Conservation (phyloP, 2,329 filamentous ascomycete genomes). For the Myriosclerotinia duriaeana region DNA sequence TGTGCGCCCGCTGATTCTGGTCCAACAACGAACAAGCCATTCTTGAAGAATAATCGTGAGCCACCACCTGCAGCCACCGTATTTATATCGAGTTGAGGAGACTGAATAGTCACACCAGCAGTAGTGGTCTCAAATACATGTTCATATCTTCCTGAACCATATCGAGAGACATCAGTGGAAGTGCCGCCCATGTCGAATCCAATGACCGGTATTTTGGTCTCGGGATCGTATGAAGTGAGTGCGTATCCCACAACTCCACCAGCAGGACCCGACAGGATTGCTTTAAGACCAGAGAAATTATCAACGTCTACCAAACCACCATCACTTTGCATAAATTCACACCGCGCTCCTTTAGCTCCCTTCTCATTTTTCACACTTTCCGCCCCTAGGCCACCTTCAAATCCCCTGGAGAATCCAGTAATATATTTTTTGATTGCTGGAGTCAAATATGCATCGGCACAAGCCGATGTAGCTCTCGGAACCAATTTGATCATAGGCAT, state of each 20-base stretch:
- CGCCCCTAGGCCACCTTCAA: conserved; percentile 75
- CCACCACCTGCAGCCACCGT: conserved; percentile 53
- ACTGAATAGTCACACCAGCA: conserved; percentile 75
- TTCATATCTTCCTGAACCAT: conserved; percentile 69
- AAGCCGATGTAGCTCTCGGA: conserved; percentile 66
- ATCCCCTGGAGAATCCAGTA: conserved; percentile 74
- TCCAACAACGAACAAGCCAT: conserved; percentile 69
- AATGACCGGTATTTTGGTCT: conserved; percentile 81
- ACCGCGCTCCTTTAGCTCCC: conserved; percentile 70
- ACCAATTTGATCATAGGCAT: conserved; percentile 80
- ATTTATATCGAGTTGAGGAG: conserved; percentile 78
- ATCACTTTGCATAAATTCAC: conserved; percentile 88
- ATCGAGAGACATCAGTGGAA: conserved; percentile 86
- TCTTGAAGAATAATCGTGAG: conserved; percentile 61
- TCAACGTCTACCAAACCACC: conserved; percentile 67
- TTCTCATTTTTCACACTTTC: conserved; percentile 67
- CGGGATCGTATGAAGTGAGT: conserved; percentile 81
- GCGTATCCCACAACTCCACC: conserved; percentile 92
- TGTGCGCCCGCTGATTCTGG: conserved; percentile 66
- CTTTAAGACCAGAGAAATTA: conserved; percentile 79
- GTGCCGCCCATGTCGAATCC: conserved; percentile 97
- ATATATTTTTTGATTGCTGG: conserved; percentile 71
- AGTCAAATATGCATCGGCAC: conserved; percentile 73
- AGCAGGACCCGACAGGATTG: conserved; percentile 87
- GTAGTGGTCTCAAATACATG: conserved; percentile 77